Base-by-base conservation (phyloP, 2,329 filamentous ascomycete genomes). In the Sphaceloma murrayae region DNA sequence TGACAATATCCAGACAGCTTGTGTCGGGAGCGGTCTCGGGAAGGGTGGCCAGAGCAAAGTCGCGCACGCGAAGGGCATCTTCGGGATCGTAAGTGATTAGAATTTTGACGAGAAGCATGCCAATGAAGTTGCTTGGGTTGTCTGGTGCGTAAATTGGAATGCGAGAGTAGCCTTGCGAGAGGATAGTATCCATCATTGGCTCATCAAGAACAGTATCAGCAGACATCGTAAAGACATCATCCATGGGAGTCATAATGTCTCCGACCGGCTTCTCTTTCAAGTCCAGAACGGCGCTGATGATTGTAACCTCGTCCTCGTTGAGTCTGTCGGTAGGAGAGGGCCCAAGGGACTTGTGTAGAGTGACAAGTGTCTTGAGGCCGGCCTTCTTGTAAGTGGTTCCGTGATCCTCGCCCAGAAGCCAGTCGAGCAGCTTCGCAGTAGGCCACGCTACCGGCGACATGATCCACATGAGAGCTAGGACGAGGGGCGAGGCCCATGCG, bases 81-180 rank as follows among this genome's bases (percentile, higher is more conserved):
- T 98, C 91, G 0, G 91, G 91, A 53, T 98, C 91, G 61, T 98
- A 98, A 0, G 91, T 96, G 57, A 98, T 98, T 49, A 98, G 75
- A 58, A 96, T 96, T 70, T 98, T 98, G 61, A 98, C 91, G 7
- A 98, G 70, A 5, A 98, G 76, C 89, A 98, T 98, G 51, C 91
- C 91, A 21, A 96, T 82, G 63, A 95, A 98, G 61, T 98, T 89
- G 46, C 77, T 76, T 1, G 76, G 70, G 56, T 88, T 93, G 47
- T 86, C 83, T 0, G 86, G 80, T 29, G 86, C 80, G 58, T 95
- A 85, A 48, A 98, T 94, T 2, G 91, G 91, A 52, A 98, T 96
- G 48, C 91, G 75, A 9, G 91, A 96, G 63, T 96, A 98, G 34
- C 91, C 91, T 36, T 88, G 87, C 1, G 85, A 87, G 5, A 96